Evolutionary conservation across 768 basidiomycete genomes (phyloP).

Genomic region (Panus rudis): DNA sequence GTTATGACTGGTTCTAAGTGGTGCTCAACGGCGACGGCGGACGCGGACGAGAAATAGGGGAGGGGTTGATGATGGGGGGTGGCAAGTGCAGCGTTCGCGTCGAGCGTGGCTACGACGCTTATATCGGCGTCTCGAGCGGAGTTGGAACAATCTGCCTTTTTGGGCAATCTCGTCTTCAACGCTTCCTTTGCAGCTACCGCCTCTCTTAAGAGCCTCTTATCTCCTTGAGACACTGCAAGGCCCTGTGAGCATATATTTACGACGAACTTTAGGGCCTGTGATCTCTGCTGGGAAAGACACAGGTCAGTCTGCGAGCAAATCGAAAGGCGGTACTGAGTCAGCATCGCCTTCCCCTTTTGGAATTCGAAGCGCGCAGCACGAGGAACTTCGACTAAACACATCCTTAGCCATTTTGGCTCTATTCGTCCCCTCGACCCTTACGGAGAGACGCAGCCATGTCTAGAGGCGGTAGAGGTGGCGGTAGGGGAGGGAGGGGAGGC

Average conservation of each 20-base stretch:
- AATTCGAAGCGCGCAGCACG: no score
- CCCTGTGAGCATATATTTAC: no score
- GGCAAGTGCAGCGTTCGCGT: slow-evolving; percentile 24
- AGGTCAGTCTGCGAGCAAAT: no score
- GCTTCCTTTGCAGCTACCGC: no score
- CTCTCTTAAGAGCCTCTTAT: no score
- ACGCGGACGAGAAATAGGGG: slow-evolving; percentile 13
- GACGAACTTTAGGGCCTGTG: no score
- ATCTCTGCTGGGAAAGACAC: no score
- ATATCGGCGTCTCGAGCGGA: slow-evolving; percentile 23
- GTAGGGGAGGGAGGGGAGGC: slow-evolving; percentile 46
- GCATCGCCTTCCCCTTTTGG: no score
- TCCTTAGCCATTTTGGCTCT: background rate
- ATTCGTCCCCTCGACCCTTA: background rate
- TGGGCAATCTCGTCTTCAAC: no score
- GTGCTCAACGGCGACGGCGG: slow-evolving; percentile 11
- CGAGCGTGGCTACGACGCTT: slow-evolving; percentile 3
- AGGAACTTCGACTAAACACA: no score
- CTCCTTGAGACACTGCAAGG: no score
- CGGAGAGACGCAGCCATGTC: slow-evolving; percentile 32
- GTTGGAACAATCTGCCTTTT: slow-evolving; percentile 20
- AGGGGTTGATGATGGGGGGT: slow-evolving; percentile 24
- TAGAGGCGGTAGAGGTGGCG: slow-evolving; percentile 45
- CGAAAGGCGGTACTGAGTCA: background rate
- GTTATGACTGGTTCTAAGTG: slow-evolving; percentile 5